These are phyloP conservation scores for Hygrocybe punicea DNA, from an alignment of 768 basidiomycete species.

Conservation along the genomic window DNA sequence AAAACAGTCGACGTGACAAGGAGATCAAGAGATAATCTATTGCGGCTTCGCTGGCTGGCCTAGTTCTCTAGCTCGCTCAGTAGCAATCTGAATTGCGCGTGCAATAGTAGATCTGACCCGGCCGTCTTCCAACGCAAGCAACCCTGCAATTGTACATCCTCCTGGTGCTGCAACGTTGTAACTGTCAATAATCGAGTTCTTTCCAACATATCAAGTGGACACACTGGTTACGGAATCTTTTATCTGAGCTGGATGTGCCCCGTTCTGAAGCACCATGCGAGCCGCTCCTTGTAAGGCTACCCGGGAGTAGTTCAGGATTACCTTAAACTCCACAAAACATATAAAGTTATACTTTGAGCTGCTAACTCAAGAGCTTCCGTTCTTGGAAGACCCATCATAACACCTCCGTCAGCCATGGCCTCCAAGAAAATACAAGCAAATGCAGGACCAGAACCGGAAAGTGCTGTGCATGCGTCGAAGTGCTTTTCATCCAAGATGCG, in stretches of 20 bases:
- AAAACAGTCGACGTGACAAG: too few relatives aligned
- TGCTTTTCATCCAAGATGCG: conserved; percentile 97
- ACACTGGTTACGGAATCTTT: conserved; percentile 96
- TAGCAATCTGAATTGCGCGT: conserved; percentile 89
- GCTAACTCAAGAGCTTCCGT: conserved; percentile 93
- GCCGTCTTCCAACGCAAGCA: conserved; percentile 92
- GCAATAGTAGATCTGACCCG: conserved; percentile 92
- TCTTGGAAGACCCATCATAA: conserved; percentile 98
- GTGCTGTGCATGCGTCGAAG: conserved; percentile 96
- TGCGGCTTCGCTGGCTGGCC: conserved; percentile 62
- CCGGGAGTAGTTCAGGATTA: conserved; percentile 3
- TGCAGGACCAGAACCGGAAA: conserved; percentile 94
- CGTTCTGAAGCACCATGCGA: conserved; percentile 86
- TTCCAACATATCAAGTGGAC: conserved; percentile 25
- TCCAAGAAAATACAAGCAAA: conserved; percentile 96
- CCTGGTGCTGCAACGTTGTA: conserved; percentile 68
- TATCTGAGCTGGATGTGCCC: conserved; percentile 91
- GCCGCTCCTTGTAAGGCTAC: conserved; percentile 94
- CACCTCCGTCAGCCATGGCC: conserved; percentile 98
- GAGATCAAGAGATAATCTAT: too few relatives aligned
- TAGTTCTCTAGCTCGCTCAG: conserved; percentile 81
- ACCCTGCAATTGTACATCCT: conserved; percentile 97
- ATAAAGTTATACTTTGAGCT: conserved; percentile 67
- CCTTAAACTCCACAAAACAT: background rate
- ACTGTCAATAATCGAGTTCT: background rate